These are phyloP conservation scores for Macrophomina phaseolina DNA, from an alignment of 2,329 filamentous ascomycete species.

Conservation along the genomic window DNA sequence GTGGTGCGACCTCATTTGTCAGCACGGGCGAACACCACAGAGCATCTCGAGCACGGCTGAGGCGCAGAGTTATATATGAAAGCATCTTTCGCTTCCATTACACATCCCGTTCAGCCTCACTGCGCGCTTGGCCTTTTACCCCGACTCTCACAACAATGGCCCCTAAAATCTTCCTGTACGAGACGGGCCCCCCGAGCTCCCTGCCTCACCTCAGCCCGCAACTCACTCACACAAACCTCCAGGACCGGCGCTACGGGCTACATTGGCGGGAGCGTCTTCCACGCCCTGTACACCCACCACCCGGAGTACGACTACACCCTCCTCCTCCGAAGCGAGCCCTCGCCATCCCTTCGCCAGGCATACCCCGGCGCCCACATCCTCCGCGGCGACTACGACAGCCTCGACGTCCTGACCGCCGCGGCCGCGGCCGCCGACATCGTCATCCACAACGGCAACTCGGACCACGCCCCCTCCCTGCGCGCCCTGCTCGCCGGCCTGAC, in stretches of 20 bases:
- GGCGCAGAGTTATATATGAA: no score
- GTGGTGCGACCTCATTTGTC: neutral
- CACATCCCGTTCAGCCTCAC: no score
- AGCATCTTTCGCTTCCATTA: no score
- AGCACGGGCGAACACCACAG: neutral
- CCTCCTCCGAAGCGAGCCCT: slow-evolving; percentile 14
- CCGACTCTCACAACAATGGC: neutral
- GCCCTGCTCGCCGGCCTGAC: slow-evolving; percentile 55
- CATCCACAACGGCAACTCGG: slow-evolving; percentile 36
- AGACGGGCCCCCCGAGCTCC: no score
- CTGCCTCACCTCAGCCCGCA: neutral
- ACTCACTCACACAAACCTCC: neutral
- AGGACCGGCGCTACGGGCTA: slow-evolving; percentile 27
- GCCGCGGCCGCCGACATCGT: slow-evolving; percentile 22
- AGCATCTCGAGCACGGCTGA: neutral
- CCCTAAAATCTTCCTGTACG: slow-evolving; percentile 6
- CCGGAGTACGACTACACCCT: slow-evolving; percentile 23
- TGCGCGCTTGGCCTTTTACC: no score
- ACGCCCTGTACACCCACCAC: slow-evolving; percentile 14
- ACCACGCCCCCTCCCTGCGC: slow-evolving; percentile 36
- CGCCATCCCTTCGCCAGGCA: neutral
- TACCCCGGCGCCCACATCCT: slow-evolving; percentile 18
- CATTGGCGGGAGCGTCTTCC: slow-evolving; percentile 26
- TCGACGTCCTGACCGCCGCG: neutral
- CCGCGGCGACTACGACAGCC: slow-evolving; percentile 22